Evolutionary conservation across 441 rosid genomes (phyloP).

Genomic region (Erodium texanum): DNA sequence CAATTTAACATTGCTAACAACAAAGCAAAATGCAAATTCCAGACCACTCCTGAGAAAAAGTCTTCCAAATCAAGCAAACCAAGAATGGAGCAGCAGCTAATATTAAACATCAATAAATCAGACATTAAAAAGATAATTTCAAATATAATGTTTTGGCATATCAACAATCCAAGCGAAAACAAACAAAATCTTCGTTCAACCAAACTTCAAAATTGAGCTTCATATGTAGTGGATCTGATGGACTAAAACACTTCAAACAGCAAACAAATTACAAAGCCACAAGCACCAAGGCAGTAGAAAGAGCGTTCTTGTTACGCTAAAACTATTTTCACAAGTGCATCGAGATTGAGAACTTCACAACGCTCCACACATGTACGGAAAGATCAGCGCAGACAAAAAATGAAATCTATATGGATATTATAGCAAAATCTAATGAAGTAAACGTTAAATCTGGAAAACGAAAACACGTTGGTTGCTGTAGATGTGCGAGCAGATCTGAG

Average conservation of each 20-base stretch:
- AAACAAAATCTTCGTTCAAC: not conserved
- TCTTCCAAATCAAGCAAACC: not conserved
- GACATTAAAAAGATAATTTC: not conserved
- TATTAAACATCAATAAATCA: not conserved
- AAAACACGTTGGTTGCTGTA: not conserved
- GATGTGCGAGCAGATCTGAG: not conserved
- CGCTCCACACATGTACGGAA: no score
- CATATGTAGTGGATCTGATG: not conserved
- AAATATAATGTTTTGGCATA: not conserved
- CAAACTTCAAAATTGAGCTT: not conserved
- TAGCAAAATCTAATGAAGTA: not conserved
- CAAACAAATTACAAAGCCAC: no score
- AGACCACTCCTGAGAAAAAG: not conserved
- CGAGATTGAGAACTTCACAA: no score
- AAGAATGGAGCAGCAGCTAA: not conserved
- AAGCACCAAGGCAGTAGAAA: no score
- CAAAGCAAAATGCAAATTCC: not conserved
- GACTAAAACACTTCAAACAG: not conserved
- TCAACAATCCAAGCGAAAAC: not conserved
- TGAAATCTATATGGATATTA: no score
- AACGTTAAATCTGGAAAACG: not conserved
- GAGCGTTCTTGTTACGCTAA: no score
- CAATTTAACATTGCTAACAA: not conserved
- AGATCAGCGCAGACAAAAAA: no score
- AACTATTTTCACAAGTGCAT: no score